Evolutionary conservation across 2,329 filamentous ascomycete species (phyloP).

Genomic region (Penicillium hesseltinei): DNA sequence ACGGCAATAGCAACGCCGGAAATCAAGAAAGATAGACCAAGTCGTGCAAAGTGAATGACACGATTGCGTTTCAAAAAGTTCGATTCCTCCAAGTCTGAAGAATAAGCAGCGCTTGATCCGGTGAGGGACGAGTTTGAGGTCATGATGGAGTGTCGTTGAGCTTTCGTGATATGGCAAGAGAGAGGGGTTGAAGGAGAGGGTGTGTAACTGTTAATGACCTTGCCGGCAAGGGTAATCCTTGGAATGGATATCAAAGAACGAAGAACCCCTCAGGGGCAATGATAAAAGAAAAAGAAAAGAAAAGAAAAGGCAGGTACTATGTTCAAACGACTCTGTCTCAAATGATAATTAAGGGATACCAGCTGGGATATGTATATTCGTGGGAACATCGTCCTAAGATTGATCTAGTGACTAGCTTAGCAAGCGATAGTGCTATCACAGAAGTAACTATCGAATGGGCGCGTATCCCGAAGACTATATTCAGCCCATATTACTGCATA

Average conservation of each 20-base stretch:
- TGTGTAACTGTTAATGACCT: slow-evolving; percentile 7
- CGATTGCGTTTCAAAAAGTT: slow-evolving; percentile 35
- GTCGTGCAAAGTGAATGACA: slow-evolving; percentile 34
- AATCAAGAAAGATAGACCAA: slow-evolving; percentile 35
- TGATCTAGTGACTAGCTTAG: slow-evolving; percentile 1
- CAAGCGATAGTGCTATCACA: slow-evolving; percentile 19
- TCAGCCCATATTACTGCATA: neutral
- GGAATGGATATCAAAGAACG: slow-evolving; percentile 3
- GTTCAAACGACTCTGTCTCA: slow-evolving; percentile 9
- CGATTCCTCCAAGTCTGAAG: slow-evolving; percentile 39
- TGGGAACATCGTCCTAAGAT: neutral
- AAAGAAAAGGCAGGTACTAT: slow-evolving; percentile 14
- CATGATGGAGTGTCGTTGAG: slow-evolving; percentile 23
- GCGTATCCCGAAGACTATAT: slow-evolving; percentile 6
- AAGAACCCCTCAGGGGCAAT: slow-evolving; percentile 6
- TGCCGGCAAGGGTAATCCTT: slow-evolving; percentile 18
- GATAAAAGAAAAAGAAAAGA: slow-evolving; percentile 17
- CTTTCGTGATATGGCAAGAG: neutral
- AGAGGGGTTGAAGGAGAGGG: slow-evolving; percentile 2
- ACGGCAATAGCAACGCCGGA: slow-evolving; percentile 31
- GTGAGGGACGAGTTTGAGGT: slow-evolving; percentile 27
- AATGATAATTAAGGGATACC: slow-evolving; percentile 1
- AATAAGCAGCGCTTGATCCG: slow-evolving; percentile 31
- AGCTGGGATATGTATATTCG: slow-evolving; percentile 14
- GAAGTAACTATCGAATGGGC: slow-evolving; percentile 6